Evolutionary conservation across 768 basidiomycete genomes (phyloP).

Genomic region (Termitomyces titanicus): DNA sequence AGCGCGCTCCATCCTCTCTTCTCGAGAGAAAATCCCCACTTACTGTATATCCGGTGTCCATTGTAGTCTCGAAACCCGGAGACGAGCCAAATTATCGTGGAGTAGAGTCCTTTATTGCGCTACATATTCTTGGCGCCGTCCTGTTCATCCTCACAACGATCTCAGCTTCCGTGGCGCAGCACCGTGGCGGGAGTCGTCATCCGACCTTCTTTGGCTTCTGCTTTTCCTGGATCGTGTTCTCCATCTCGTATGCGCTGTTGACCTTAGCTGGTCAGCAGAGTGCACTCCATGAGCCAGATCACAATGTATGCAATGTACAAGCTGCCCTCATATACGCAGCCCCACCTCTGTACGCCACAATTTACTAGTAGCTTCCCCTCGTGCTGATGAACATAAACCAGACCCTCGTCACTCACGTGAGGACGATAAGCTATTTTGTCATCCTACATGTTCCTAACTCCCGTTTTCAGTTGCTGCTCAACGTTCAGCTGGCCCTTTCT

Average conservation of each 20-base stretch:
- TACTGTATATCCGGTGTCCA: too few relatives aligned
- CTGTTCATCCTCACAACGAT: slow-evolving; percentile 22
- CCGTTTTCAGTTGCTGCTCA: slow-evolving; percentile 23
- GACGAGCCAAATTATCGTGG: background rate
- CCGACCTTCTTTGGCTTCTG: slow-evolving; percentile 34
- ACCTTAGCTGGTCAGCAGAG: slow-evolving; percentile 29
- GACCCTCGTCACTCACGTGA: slow-evolving; percentile 26
- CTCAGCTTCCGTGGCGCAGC: slow-evolving; percentile 23
- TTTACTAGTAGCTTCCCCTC: background rate
- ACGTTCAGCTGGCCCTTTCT: slow-evolving; percentile 23
- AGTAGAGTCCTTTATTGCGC: slow-evolving; percentile 24
- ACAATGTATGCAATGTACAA: slow-evolving; percentile 25
- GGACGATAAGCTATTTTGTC: background rate
- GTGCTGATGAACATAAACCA: slow-evolving; percentile 7
- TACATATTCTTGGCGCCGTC: slow-evolving; percentile 26
- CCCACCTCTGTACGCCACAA: slow-evolving; percentile 26
- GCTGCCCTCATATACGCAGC: slow-evolving; percentile 28
- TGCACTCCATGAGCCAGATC: slow-evolving; percentile 15
- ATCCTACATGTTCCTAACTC: background rate
- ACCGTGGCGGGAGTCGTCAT: slow-evolving; percentile 22
- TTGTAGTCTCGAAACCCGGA: too few relatives aligned
- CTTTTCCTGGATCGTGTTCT: slow-evolving; percentile 31
- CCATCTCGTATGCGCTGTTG: slow-evolving; percentile 30
- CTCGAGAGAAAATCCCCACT: too few relatives aligned
- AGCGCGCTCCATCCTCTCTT: too few relatives aligned